phyloP scores from a whole-genome alignment of 495 filamentous ascomycete genomes.

The Neurospora intermedia region DNA sequence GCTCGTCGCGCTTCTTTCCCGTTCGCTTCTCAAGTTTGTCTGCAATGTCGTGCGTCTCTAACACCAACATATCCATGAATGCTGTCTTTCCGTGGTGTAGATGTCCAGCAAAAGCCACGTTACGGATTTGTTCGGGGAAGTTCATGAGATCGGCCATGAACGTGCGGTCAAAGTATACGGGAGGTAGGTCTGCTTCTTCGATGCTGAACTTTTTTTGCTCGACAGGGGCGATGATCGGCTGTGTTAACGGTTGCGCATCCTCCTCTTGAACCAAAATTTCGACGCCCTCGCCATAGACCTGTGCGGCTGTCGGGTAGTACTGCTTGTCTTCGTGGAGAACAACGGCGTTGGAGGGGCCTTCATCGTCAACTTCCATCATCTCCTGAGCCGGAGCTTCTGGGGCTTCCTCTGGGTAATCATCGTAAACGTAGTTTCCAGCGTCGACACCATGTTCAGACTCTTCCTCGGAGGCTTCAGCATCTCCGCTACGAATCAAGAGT shows the following conservation, averaged over 20 bases:
- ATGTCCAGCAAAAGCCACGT: slow-evolving; percentile 85
- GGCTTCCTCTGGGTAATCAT: slow-evolving; percentile 57
- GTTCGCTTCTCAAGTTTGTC: slow-evolving; percentile 66
- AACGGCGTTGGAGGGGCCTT: slow-evolving; percentile 94
- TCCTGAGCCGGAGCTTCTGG: slow-evolving; percentile 60
- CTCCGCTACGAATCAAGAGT: slow-evolving; percentile 46
- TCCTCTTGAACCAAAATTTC: slow-evolving; percentile 96
- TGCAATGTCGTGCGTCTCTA: slow-evolving; percentile 82
- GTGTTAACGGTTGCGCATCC: slow-evolving; percentile 82
- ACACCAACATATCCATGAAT: slow-evolving; percentile 95
- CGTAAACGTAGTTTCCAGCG: slow-evolving; percentile 69
- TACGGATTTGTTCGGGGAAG: slow-evolving; percentile 86
- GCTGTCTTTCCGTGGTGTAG: slow-evolving; percentile 97
- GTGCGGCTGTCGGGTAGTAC: slow-evolving; percentile 93
- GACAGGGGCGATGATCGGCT: slow-evolving; percentile 89
- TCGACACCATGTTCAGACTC: slow-evolving; percentile 65
- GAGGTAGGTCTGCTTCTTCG: slow-evolving; percentile 82
- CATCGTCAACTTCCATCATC: slow-evolving; percentile 88
- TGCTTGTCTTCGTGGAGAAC: slow-evolving; percentile 98
- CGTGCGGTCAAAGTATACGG: slow-evolving; percentile 67
- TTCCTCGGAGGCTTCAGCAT: slow-evolving; percentile 74
- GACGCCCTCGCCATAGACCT: slow-evolving; percentile 87
- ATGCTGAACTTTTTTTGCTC: slow-evolving; percentile 92
- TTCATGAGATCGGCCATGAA: slow-evolving; percentile 97
- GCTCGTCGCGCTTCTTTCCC: slow-evolving; percentile 77